These are phyloP conservation scores for Lunularia cruciata DNA, from an alignment of 225 moss, liverwort and hornwort species.

Conservation along the genomic window DNA sequence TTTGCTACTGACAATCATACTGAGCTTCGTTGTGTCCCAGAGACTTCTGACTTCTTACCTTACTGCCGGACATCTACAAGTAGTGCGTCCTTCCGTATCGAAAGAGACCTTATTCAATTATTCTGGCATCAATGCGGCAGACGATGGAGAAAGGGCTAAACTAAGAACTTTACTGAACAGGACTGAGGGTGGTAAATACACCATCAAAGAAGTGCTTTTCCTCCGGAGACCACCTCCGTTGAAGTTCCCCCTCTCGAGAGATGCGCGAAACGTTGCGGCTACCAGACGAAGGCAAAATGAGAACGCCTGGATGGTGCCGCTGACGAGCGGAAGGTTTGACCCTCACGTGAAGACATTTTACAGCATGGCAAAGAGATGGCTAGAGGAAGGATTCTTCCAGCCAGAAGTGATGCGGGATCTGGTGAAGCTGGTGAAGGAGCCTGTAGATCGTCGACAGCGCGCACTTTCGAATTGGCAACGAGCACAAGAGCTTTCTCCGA, in stretches of 20 bases:
- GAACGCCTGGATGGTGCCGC: constrained; percentile 31
- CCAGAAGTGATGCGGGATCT: constrained; percentile 40
- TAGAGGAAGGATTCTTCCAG: constrained; percentile 27
- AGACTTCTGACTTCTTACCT: constrained; percentile 9
- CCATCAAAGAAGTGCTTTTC: constrained; percentile 16
- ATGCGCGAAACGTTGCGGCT: not conserved
- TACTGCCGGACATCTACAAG: too few relatives aligned
- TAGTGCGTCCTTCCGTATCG: not conserved
- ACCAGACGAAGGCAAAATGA: not conserved
- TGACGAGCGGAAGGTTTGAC: constrained; percentile 9
- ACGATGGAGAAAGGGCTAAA: constrained; percentile 17
- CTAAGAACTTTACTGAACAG: constrained; percentile 21
- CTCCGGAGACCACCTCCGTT: not conserved
- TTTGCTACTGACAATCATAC: constrained; percentile 14
- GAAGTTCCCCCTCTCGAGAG: not conserved
- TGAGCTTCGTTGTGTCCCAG: constrained; percentile 20
- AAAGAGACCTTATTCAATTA: constrained; percentile 2
- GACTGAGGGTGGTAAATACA: constrained; percentile 21
- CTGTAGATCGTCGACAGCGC: constrained; percentile 17
- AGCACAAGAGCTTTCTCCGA: not conserved
- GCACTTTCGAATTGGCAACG: not conserved
- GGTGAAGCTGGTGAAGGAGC: constrained; percentile 24
- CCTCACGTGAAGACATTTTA: constrained; percentile 6
- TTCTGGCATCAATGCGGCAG: constrained; percentile 22
- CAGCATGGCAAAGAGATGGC: constrained; percentile 27